phyloP scores from a whole-genome alignment of 202 grass and related monocot genomes.

The Panicum hallii region DNA sequence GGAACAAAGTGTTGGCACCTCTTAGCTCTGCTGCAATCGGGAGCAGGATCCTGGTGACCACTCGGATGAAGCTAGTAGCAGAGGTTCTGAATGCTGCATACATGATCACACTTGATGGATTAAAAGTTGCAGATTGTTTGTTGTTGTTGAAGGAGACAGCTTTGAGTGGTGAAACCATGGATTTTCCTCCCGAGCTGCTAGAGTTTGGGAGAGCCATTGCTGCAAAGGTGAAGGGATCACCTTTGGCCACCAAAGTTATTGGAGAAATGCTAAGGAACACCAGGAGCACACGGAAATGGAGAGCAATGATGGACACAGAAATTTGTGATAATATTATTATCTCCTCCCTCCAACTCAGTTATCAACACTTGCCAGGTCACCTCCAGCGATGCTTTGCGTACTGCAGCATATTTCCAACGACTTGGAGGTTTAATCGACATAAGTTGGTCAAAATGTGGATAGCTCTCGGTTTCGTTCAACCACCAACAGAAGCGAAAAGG shows the following conservation, averaged over 20 bases:
- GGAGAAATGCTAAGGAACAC: conserved; percentile 41
- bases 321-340: conserved; percentile 30
- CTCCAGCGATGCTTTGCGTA: conserved; percentile 55
- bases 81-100: not conserved
- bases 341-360: conserved; percentile 47
- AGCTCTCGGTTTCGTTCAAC: conserved; percentile 46
- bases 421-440: conserved; percentile 39
- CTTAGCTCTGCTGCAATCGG: conserved; percentile 6
- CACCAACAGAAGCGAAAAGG: not conserved
- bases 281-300: conserved; percentile 40
- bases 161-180: conserved; percentile 10
- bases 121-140: conserved; percentile 10
- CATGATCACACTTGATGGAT: not conserved
- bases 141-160: conserved; percentile 36
- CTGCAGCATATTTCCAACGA: conserved; percentile 57
- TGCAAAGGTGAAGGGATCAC: conserved; percentile 36
- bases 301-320: conserved; percentile 14
- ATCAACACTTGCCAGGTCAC: conserved; percentile 40
- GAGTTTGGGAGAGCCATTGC: conserved; percentile 27
- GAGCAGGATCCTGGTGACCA: conserved; percentile 52
- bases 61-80: conserved; percentile 43
- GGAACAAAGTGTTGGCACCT: conserved; percentile 27
- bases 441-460: conserved; percentile 62
- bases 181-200: conserved; percentile 35
- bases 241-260: conserved; percentile 40